Conservation (phyloP, 805 yeast genomes). For the Candida nanaspora region DNA sequence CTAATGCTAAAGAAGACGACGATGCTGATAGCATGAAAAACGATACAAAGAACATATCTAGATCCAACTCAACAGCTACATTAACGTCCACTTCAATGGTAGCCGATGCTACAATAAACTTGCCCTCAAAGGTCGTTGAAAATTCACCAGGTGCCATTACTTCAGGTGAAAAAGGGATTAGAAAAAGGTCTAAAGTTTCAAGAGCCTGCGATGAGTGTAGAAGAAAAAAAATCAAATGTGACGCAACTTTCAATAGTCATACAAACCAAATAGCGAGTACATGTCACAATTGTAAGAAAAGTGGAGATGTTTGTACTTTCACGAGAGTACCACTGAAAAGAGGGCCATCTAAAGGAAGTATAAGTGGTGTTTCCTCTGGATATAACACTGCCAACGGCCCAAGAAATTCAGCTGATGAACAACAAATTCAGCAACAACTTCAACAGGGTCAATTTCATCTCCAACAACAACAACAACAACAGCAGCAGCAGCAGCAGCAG, state of each 20-base stretch:
- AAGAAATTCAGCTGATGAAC: neutral
- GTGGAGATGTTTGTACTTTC: constrained; percentile 56
- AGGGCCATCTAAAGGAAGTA: constrained; percentile 61
- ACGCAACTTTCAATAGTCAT: constrained; percentile 43
- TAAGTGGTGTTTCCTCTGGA: neutral
- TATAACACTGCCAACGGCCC: neutral
- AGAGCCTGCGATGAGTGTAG: constrained; percentile 81
- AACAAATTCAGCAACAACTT: neutral
- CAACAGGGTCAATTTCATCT: neutral
- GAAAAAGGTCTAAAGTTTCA: constrained; percentile 67
- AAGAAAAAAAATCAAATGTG: constrained; percentile 64
- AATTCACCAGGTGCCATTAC: too few species aligned
- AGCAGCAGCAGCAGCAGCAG: constrained; percentile 1
- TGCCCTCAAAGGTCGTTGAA: too few species aligned
- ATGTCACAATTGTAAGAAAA: constrained; percentile 59
- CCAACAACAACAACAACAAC: constrained; percentile 1
- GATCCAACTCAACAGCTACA: neutral
- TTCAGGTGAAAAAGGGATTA: constrained; percentile 4
- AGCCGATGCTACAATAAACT: neutral
- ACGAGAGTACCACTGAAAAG: constrained; percentile 68
- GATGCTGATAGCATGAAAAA: too few species aligned
- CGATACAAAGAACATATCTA: too few species aligned
- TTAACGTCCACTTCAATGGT: neutral
- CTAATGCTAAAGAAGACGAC: neutral
- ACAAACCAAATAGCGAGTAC: constrained; percentile 40